Percentiles rank a stretch among this genome's conserved stretches.
phyloP scores from a whole-genome alignment of 78 protist species.

The Guillardia theta region DNA sequence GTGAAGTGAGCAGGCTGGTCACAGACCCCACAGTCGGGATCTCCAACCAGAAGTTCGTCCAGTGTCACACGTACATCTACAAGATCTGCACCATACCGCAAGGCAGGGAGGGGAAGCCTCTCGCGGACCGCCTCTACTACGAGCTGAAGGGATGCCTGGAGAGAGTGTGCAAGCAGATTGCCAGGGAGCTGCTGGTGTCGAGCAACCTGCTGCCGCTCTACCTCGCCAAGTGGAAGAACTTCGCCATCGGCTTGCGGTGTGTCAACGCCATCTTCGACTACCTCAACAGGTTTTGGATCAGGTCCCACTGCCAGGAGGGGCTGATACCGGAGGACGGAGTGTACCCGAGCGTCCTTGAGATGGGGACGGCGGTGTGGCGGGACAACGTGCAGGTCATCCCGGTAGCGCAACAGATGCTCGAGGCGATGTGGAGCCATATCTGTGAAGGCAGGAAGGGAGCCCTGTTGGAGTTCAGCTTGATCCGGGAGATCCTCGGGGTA shows the following conservation, averaged over 20 bases:
- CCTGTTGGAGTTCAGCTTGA: too few relatives aligned
- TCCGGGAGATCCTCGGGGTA: too few relatives aligned
- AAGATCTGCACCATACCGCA: neutral
- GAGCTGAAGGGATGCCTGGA: neutral
- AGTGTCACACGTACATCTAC: neutral
- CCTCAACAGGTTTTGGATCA: neutral
- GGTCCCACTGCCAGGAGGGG: neutral
- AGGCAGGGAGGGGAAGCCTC: neutral
- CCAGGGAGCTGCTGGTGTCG: neutral
- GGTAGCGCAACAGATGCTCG: too few relatives aligned
- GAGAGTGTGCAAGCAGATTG: neutral
- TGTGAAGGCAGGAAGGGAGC: too few relatives aligned
- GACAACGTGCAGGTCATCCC: too few relatives aligned
- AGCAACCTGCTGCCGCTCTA: neutral
- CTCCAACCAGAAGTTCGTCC: neutral
- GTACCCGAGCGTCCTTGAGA: neutral
- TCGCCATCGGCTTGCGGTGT: neutral
- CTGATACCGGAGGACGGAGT: neutral
- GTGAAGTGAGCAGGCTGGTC: neutral
- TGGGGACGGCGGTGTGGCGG: neutral
- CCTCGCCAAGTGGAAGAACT: neutral
- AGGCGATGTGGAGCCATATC: too few relatives aligned
- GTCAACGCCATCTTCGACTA: neutral
- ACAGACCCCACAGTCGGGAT: neutral
- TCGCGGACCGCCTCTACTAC: neutral